Percentiles rank a stretch among this genome's conserved stretches.
These are phyloP conservation scores for Bimuria novae-zelandiae DNA, from an alignment of 2,329 filamentous ascomycete species.

Conservation along the genomic window DNA sequence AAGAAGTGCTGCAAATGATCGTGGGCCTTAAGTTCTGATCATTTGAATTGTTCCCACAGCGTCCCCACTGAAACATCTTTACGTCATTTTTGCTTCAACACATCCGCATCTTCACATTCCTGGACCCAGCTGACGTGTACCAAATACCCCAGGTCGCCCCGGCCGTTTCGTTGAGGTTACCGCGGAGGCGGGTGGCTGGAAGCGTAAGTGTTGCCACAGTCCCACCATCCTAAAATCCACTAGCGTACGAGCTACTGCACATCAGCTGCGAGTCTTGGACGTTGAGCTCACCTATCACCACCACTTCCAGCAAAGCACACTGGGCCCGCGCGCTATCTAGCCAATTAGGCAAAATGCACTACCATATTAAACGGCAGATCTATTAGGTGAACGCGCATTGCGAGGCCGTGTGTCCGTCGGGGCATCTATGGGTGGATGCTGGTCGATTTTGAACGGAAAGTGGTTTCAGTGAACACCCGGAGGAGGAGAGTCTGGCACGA, in stretches of 20 bases:
- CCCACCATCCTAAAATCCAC: background rate
- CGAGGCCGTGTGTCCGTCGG: too few relatives aligned
- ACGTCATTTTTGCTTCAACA: background rate
- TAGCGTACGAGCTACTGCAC: slow-evolving; percentile 3
- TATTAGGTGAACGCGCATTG: background rate
- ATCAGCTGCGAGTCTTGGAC: slow-evolving; percentile 7
- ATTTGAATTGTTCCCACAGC: background rate
- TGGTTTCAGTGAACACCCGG: too few relatives aligned
- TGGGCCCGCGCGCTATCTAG: background rate
- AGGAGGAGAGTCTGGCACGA: too few relatives aligned
- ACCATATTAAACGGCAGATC: background rate
- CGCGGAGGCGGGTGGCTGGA: slow-evolving; percentile 4
- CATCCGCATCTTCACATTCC: background rate
- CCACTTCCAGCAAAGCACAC: background rate
- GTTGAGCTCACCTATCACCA: slow-evolving; percentile 5
- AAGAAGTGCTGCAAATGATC: slow-evolving; percentile 7
- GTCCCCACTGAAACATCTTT: background rate
- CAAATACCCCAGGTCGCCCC: background rate
- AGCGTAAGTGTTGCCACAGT: slow-evolving; percentile 1
- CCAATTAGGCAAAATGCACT: slow-evolving; percentile 6
- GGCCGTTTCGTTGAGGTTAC: slow-evolving; percentile 1
- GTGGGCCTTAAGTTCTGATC: background rate
- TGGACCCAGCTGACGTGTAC: background rate
- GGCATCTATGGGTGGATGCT: too few relatives aligned
- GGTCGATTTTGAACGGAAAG: background rate